Evolutionary conservation across 2,329 filamentous ascomycete genomes (phyloP).

Genomic region (Penicillium sp.): DNA sequence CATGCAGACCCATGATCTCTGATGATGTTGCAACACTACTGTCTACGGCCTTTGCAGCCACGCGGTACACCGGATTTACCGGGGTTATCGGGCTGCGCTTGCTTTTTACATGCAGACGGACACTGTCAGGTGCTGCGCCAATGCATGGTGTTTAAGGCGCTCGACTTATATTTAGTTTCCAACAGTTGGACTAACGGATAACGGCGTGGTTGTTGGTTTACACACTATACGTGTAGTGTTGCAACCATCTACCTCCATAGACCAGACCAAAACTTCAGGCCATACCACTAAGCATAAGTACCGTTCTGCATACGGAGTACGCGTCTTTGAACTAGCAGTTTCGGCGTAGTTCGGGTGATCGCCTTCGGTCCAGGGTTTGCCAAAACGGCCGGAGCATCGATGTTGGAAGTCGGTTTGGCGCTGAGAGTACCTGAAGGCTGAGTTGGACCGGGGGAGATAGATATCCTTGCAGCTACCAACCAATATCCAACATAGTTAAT

Average conservation of each 20-base stretch:
- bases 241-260: no score
- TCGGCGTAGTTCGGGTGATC: slow-evolving; percentile 13
- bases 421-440: neutral
- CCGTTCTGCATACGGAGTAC: neutral
- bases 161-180: neutral
- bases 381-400: no score
- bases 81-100: neutral
- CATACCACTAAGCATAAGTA: neutral
- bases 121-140: slow-evolving; percentile 6
- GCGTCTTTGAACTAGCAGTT: slow-evolving; percentile 1
- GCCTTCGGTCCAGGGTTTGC: slow-evolving; percentile 4
- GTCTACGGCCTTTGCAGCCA: neutral
- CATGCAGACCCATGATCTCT: slow-evolving; percentile 1
- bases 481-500: no score
- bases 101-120: slow-evolving; percentile 4
- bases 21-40: slow-evolving; percentile 5
- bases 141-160: neutral
- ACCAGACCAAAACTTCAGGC: no score
- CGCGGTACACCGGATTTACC: neutral
- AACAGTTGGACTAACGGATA: neutral
- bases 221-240: neutral
- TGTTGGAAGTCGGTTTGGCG: no score
- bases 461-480: neutral
- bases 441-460: neutral
- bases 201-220: neutral